Evolutionary conservation across 2,329 filamentous ascomycete species (phyloP), one percentile per base, ranked within the genome.

Genomic region (Talaromyces verruculosus): DNA sequence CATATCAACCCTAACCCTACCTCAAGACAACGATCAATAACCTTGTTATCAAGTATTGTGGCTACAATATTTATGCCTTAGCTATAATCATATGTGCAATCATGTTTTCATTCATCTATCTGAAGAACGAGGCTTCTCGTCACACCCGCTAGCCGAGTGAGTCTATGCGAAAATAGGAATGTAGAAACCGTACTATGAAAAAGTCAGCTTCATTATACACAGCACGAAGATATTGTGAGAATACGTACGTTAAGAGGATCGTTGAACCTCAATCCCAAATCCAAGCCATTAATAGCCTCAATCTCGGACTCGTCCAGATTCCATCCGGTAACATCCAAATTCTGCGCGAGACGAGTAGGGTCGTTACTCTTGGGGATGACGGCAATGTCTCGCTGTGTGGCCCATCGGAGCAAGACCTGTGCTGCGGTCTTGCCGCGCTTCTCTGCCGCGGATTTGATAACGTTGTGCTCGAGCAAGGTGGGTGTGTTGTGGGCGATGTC

Each of bases 391-490:
- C 90, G 85, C 84, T 96, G 92, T 17, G 92, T 96, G 25, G 92
- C 88, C 93, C 93, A 97, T 72, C 92, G 87, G 71, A 97, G 84
- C 68, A 96, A 84, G 33, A 96, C 84, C 84, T 97, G 92, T 17
- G 91, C 90, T 6, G 91, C 84, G 8, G 88, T 88, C 83, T 90
- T 92, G 76, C 81, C 81, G 74, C 91, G 83, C 82, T 91, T 92
- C 72, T 84, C 78, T 19, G 91, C 89, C 68, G 93, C 84, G 60
- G 72, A 76, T 71, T 84, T 87, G 77, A 96, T 83, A 63, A 84
- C 79, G 22, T 85, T 79, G 77, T 92, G 85, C 75, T 93, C 84
- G 76, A 96, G 89, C 66, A 96, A 84, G 63, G 90, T 85, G 15
- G 87, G 84, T 13, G 88, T 84, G 70, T 86, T 84, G 70, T 85